These are phyloP conservation scores for Penicillium sp. DNA, from an alignment of 2,329 filamentous ascomycete genomes.

Conservation along the genomic window DNA sequence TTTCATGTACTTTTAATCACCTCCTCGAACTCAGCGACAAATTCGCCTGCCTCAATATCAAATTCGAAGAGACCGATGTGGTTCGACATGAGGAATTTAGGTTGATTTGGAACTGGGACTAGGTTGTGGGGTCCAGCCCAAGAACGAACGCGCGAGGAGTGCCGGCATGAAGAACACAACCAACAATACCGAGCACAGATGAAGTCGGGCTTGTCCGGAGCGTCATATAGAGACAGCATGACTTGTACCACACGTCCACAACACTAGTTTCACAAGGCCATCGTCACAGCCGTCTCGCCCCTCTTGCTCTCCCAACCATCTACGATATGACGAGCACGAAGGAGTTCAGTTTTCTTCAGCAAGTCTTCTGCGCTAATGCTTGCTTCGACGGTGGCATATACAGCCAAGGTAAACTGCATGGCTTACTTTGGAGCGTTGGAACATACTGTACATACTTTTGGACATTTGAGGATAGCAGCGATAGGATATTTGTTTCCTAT, in stretches of 20 bases:
- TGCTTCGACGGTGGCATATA: not conserved
- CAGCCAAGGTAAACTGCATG: not conserved
- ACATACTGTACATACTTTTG: not conserved
- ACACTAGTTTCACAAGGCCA: not conserved
- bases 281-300: not conserved
- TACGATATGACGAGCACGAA: not conserved
- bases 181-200: not conserved
- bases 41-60: slow-evolving; percentile 21
- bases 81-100: slow-evolving; percentile 26
- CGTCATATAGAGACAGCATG: too few relatives aligned
- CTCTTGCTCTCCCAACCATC: not conserved
- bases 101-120: slow-evolving; percentile 27
- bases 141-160: not conserved
- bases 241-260: too few relatives aligned
- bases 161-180: not conserved
- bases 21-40: slow-evolving; percentile 13
- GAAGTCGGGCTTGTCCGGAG: not conserved
- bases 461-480: not conserved
- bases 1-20: slow-evolving; percentile 24
- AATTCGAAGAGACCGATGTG: slow-evolving; percentile 24
- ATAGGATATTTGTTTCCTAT: too few relatives aligned
- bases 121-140: slow-evolving; percentile 27
- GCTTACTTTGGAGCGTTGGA: not conserved
- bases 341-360: not conserved
- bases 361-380: not conserved